A percentile compares a stretch with the other conserved stretches of the same genome.
These are phyloP conservation scores for Dothiorella sarmentorum DNA, from an alignment of 2,329 filamentous ascomycete species.

Conservation along the genomic window DNA sequence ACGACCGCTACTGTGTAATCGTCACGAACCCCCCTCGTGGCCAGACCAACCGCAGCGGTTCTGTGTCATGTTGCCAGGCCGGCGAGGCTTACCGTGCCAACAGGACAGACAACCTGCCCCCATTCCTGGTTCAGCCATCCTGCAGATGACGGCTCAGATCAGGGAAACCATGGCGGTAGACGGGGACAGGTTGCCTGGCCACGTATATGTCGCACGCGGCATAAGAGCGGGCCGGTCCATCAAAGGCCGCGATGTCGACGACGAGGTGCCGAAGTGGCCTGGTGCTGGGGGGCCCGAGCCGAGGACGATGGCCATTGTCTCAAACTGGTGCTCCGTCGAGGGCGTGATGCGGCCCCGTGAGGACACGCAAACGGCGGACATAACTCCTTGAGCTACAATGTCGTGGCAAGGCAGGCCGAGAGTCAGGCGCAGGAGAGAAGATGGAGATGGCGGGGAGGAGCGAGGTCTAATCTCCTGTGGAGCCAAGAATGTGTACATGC, in stretches of 20 bases:
- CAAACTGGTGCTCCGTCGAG: constrained; percentile 1
- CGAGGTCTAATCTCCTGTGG: background rate
- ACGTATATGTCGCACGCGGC: background rate
- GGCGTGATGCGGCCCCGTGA: constrained; percentile 7
- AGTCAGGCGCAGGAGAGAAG: background rate
- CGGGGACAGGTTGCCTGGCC: background rate
- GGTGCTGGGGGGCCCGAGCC: background rate
- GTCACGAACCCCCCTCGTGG: constrained; percentile 4
- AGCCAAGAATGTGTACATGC: background rate
- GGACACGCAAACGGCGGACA: background rate
- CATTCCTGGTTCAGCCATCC: constrained; percentile 2
- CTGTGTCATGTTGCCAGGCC: background rate
- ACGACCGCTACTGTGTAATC: background rate
- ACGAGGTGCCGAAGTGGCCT: background rate
- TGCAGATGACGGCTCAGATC: background rate
- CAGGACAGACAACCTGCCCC: background rate
- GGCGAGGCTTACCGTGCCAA: background rate
- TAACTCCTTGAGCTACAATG: background rate
- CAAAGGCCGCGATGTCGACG: background rate
- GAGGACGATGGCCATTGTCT: constrained; percentile 9
- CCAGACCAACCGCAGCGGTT: background rate
- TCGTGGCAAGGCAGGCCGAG: background rate
- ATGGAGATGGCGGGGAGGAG: background rate
- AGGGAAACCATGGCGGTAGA: background rate
- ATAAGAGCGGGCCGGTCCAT: constrained; percentile 1